These are phyloP conservation scores for Sporothrix protearum DNA, from an alignment of 2,329 filamentous ascomycete species.

Conservation along the genomic window DNA sequence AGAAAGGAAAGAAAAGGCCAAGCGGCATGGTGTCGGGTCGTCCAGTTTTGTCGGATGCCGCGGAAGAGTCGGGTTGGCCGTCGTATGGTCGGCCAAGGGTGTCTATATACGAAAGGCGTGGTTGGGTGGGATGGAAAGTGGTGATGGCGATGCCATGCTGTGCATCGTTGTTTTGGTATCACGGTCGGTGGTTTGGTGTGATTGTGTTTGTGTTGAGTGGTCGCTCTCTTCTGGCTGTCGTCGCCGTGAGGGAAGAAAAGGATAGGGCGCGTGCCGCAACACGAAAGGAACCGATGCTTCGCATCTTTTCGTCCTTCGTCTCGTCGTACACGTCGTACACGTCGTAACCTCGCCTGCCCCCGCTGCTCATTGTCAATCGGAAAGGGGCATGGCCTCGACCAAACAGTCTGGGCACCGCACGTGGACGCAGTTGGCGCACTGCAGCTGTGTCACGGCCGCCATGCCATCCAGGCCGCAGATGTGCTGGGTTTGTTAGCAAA, in stretches of 20 bases:
- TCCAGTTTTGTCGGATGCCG: conserved; percentile 1
- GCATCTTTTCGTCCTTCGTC: too few relatives aligned
- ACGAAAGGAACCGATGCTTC: neutral
- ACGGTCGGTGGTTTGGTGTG: neutral
- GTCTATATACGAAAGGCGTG: neutral
- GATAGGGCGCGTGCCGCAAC: too few relatives aligned
- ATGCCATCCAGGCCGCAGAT: conserved; percentile 25
- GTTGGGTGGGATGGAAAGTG: too few relatives aligned
- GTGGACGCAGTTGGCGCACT: conserved; percentile 28
- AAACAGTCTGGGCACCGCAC: conserved; percentile 26
- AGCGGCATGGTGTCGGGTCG: neutral
- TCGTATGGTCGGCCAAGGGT: neutral
- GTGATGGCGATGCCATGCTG: neutral
- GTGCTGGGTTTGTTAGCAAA: conserved; percentile 20
- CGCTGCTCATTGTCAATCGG: conserved; percentile 1
- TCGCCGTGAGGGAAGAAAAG: conserved; percentile 3
- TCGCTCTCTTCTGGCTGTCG: conserved; percentile 8
- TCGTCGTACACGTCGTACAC: too few relatives aligned
- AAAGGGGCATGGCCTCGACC: conserved; percentile 15
- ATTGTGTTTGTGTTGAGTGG: neutral
- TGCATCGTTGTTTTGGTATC: neutral
- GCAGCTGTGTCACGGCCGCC: conserved; percentile 23
- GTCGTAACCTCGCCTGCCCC: neutral
- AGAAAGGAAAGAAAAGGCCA: neutral
- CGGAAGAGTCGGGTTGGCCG: neutral